Evolutionary conservation across 305 asterid genomes (phyloP), one percentile per base, ranked within the genome.

Genomic region (Andrographis paniculata): DNA sequence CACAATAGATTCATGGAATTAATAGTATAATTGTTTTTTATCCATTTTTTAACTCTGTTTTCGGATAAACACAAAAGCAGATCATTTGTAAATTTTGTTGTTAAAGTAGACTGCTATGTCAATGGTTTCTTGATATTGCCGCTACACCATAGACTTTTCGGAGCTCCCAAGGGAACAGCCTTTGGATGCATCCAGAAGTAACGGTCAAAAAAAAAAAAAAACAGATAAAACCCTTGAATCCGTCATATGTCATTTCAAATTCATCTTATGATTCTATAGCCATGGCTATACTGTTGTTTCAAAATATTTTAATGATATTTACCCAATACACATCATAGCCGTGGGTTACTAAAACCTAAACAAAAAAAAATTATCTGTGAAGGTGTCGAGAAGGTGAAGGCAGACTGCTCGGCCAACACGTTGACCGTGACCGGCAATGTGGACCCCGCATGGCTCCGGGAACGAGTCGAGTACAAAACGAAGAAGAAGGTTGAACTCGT

Each of bases 371-470:
- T 55, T 59, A 48, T 47, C 24, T 17, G 21, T 65, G 63, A 49
- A 80, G 85, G 78, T 19, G 91, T 76, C 54, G 76, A 71, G 60
- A 65, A 71, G 33, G 91, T 69, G 46, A 74, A 69, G 62, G 55
- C 71, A 0, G 85, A 80, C 42, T 46, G 55, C 39, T 46, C 21
- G 7, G 48, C 54, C 59, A 66, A 68, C 59, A 80, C 69, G 50
- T 55, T 80, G 68, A 80, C 61, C 6, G 80, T 76, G 59, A 69
- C 45, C 36, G 85, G 85, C 58, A 73, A 77, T 49, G 74, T 76
- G 54, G 91, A 80, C 56, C 80, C 91, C 23, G 45, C 53, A 20
- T 63, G 57, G 74, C 70, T 80, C 44, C 74, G 69, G 9, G 82
- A 80, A 54, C 69, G 33, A 33, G 71, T 80, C 10, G 82, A 58